Percentiles rank a stretch among this genome's conserved stretches.
Evolutionary conservation across 305 asterid genomes (phyloP).

Genomic region (Fraxinus floribunda): DNA sequence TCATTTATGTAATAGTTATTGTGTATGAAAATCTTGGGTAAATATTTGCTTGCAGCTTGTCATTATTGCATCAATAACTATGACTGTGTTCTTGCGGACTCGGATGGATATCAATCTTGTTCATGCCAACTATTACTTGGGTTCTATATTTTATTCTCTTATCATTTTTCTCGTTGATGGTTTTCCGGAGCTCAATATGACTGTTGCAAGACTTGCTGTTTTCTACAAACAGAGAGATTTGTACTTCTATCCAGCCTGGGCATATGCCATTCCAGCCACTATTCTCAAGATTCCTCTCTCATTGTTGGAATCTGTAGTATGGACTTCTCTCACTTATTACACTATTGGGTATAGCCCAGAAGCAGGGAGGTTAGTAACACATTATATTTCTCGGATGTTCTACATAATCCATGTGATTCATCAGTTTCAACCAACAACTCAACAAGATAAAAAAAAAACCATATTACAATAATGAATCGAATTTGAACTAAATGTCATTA

Average conservation of each 20-base stretch:
- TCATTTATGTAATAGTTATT: background rate
- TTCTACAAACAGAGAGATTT: constrained; percentile 72
- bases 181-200: constrained; percentile 62
- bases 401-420: background rate
- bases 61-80: constrained; percentile 45
- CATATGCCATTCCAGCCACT: constrained; percentile 68
- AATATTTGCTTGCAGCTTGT: constrained; percentile 48
- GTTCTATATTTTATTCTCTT: constrained; percentile 60
- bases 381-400: background rate
- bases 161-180: constrained; percentile 59
- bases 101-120: constrained; percentile 46
- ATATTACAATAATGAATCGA: background rate
- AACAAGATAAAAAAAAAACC: background rate
- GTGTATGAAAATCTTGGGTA: background rate
- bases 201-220: constrained; percentile 60
- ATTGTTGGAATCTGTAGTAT: constrained; percentile 47
- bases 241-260: constrained; percentile 87
- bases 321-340: constrained; percentile 73
- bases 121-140: constrained; percentile 65
- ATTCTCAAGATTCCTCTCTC: constrained; percentile 70
- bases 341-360: constrained; percentile 70
- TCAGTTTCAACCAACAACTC: background rate
- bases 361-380: constrained; percentile 54
- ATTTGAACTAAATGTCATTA: background rate
- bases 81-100: constrained; percentile 76